Percentiles rank a stretch among this genome's conserved stretches.
Conservation (phyloP, 139 green algal species). For the Closterium sp. region DNA sequence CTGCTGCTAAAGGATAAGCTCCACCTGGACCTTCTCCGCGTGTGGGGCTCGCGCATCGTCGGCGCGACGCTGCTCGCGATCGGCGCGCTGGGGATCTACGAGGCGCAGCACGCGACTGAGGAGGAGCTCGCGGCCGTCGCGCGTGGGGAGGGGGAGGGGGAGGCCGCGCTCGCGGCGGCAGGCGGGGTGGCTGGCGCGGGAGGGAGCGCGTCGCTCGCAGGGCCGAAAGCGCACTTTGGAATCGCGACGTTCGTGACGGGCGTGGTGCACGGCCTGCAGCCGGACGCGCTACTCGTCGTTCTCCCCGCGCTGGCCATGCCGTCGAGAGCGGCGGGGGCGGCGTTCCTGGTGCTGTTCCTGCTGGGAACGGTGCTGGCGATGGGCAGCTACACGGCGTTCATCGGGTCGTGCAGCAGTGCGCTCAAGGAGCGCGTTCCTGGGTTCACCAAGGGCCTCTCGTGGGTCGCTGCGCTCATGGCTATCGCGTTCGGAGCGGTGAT, state of each 20-base stretch:
- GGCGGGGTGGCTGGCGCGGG: neutral
- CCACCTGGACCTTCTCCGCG: slow-evolving; percentile 33
- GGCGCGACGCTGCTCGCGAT: slow-evolving; percentile 91
- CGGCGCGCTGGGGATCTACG: slow-evolving; percentile 83
- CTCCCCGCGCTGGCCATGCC: slow-evolving; percentile 92
- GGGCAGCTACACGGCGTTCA: slow-evolving; percentile 84
- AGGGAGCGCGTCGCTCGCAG: neutral
- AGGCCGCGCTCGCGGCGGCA: neutral
- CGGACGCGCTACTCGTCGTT: slow-evolving; percentile 94
- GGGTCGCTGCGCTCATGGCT: slow-evolving; percentile 34
- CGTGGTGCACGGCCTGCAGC: slow-evolving; percentile 95
- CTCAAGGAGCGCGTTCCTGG: slow-evolving; percentile 42
- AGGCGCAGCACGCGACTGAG: slow-evolving; percentile 54
- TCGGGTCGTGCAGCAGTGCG: slow-evolving; percentile 47
- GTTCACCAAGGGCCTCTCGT: slow-evolving; percentile 48
- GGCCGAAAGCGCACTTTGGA: slow-evolving; percentile 47
- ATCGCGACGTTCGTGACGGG: slow-evolving; percentile 81
- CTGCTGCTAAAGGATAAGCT: slow-evolving; percentile 74
- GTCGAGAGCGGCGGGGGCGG: slow-evolving; percentile 77
- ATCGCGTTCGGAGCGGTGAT: slow-evolving; percentile 27
- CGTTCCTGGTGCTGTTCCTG: slow-evolving; percentile 93
- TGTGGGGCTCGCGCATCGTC: slow-evolving; percentile 58
- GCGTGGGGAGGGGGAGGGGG: neutral
- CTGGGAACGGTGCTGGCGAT: slow-evolving; percentile 92
- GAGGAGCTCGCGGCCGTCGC: neutral